These are phyloP conservation scores for Chlorencoelia australis DNA, from an alignment of 2,329 filamentous ascomycete genomes.

Conservation along the genomic window DNA sequence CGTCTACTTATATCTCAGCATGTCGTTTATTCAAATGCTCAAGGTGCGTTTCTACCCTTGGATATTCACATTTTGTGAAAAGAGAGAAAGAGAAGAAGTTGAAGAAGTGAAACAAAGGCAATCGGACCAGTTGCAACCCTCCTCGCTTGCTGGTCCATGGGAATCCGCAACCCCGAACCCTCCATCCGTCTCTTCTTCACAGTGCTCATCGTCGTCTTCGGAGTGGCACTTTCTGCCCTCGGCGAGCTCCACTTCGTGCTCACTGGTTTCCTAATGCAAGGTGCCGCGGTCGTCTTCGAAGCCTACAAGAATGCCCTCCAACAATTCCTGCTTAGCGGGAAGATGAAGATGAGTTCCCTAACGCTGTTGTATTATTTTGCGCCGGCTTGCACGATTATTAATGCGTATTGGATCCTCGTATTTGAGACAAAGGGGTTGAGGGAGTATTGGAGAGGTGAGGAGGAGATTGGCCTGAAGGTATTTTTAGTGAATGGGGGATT, in stretches of 20 bases:
- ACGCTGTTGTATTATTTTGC: slow-evolving; percentile 88
- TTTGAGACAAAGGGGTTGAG: slow-evolving; percentile 74
- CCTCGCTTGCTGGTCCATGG: slow-evolving; percentile 77
- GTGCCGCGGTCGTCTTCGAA: slow-evolving; percentile 70
- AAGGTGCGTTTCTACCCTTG: slow-evolving; percentile 61
- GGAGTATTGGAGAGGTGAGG: slow-evolving; percentile 54
- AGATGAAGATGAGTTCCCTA: slow-evolving; percentile 86
- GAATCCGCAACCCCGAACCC: slow-evolving; percentile 55
- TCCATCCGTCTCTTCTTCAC: slow-evolving; percentile 83
- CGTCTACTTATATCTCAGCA: slow-evolving; percentile 88
- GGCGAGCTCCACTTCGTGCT: slow-evolving; percentile 91
- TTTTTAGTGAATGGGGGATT: slow-evolving; percentile 68
- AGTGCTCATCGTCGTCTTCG: slow-evolving; percentile 85
- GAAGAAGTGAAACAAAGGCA: no score
- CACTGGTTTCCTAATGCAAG: slow-evolving; percentile 69
- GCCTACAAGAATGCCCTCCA: slow-evolving; percentile 77
- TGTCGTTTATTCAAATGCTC: slow-evolving; percentile 98
- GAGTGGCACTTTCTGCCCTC: slow-evolving; percentile 87
- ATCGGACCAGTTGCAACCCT: slow-evolving; percentile 91
- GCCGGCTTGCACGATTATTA: slow-evolving; percentile 73
- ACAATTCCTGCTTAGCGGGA: slow-evolving; percentile 67
- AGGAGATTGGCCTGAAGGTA: slow-evolving; percentile 60
- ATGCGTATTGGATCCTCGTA: slow-evolving; percentile 61
- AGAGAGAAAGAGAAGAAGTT: no score
- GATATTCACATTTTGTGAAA: no score